Conservation (phyloP, 345 rosid genomes). For the Citrus sinensis region DNA sequence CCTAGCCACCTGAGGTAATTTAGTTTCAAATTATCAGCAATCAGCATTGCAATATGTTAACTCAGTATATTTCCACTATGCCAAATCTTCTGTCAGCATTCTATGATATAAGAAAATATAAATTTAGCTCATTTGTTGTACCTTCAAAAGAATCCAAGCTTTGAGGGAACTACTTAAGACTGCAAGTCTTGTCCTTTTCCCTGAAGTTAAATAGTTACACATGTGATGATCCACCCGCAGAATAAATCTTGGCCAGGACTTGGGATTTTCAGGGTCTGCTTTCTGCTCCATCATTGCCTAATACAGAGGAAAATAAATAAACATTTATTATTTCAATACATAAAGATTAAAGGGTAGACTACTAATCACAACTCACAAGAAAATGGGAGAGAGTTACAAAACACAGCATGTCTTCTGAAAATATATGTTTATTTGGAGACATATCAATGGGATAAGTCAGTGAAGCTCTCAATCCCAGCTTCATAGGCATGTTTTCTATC, state of each 20-base stretch:
- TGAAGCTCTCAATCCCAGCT: too few relatives aligned
- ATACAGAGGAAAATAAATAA: conserved; percentile 4
- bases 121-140: conserved; percentile 16
- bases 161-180: conserved; percentile 85
- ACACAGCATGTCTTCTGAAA: background rate
- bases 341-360: too few relatives aligned
- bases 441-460: too few relatives aligned
- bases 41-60: background rate
- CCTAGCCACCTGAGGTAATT: conserved; percentile 64
- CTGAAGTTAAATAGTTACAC: conserved; percentile 79
- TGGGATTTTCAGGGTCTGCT: conserved; percentile 66
- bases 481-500: too few relatives aligned
- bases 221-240: conserved; percentile 82
- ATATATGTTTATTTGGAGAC: too few relatives aligned
- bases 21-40: background rate
- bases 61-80: background rate
- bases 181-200: conserved; percentile 81
- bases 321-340: background rate
- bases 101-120: background rate
- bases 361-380: too few relatives aligned
- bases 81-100: background rate
- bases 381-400: too few relatives aligned
- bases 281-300: conserved; percentile 63
- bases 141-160: conserved; percentile 95
- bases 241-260: conserved; percentile 84